Base-by-base conservation (phyloP, 2,329 filamentous ascomycete species). In the Pseudocercospora eumusae region DNA sequence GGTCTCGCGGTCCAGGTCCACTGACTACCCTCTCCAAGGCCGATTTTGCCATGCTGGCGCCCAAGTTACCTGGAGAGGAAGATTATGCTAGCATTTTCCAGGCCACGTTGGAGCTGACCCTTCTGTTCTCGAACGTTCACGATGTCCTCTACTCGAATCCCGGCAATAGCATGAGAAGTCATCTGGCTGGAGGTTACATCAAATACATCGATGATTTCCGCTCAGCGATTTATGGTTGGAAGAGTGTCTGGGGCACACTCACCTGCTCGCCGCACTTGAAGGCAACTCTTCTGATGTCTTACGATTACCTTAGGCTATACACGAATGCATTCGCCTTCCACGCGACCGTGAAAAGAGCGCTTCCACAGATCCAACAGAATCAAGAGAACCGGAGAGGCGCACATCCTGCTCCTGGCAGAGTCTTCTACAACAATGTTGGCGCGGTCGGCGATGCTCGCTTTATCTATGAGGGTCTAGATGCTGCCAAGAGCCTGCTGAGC, bases 251-350 rank as follows among this genome's bases (percentile, higher is more conserved):
- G 87, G 87, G 87, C 1, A 84, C 83, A 1, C 73, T 89, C 27
- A 84, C 83, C 45, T 90, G 88, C 70, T 88, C 87, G 1, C 81
- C 84, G 1, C 83, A 84, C 5, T 83, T 90, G 65, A 89, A 89
- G 71, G 84, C 86, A 3, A 88, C 84, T 4, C 75, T 91, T 2
- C 79, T 89, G 23, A 81, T 91, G 69, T 89, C 87, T 0, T 90
- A 90, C 69, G 87, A 91, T 67, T 91, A 90, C 69, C 76, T 91
- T 1, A 82, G 88, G 6, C 80, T 91, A 0, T 91, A 91, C 72
- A 89, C 88, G 55, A 90, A 90, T 62, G 88, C 88, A 0, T 91
- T 91, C 70, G 88, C 88, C 1, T 91, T 91, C 67, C 88, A 91
- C 71, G 88, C 88, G 2, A 89, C 87, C 0, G 85, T 84, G 21